Conservation (phyloP, 1,284 basidiomycete species). For the Ustilago trichophora region DNA sequence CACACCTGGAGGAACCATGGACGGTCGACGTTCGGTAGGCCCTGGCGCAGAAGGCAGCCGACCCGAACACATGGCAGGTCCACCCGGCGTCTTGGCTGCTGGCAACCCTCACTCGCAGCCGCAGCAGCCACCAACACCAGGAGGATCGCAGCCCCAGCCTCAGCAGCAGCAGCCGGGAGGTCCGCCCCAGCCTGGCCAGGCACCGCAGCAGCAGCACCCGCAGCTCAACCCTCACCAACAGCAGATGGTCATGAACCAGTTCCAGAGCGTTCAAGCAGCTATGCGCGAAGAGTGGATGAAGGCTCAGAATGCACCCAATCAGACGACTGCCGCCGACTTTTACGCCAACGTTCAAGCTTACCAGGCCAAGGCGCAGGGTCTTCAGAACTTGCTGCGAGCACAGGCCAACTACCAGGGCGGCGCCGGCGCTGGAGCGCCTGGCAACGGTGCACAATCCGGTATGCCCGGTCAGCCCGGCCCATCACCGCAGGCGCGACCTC, state of each 20-base stretch:
- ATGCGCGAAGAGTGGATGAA: slow-evolving; percentile 60
- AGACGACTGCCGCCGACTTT: slow-evolving; percentile 54
- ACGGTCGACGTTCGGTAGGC: slow-evolving; percentile 45
- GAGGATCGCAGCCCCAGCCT: slow-evolving; percentile 18
- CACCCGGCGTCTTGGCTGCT: slow-evolving; percentile 18
- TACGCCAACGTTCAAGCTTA: slow-evolving; percentile 57
- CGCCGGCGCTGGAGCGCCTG: slow-evolving; percentile 6
- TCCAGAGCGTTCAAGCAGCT: slow-evolving; percentile 54
- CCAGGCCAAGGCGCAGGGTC: slow-evolving; percentile 53
- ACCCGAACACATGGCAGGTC: slow-evolving; percentile 36
- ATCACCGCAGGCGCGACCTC: slow-evolving; percentile 33
- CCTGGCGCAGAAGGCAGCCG: slow-evolving; percentile 28
- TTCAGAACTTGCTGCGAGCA: slow-evolving; percentile 51
- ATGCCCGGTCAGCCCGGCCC: slow-evolving; percentile 39
- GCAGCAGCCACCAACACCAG: slow-evolving; percentile 29
- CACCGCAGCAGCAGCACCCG: slow-evolving; percentile 41
- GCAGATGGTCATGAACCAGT: slow-evolving; percentile 58
- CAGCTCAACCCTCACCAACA: slow-evolving; percentile 60
- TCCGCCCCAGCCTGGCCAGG: slow-evolving; percentile 22
- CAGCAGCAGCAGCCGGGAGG: slow-evolving; percentile 18
- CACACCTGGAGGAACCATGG: slow-evolving; percentile 34
- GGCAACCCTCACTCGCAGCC: slow-evolving; percentile 18
- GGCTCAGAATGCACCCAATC: slow-evolving; percentile 56
- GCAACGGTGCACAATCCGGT: slow-evolving; percentile 27
- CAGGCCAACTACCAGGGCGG: slow-evolving; percentile 50